Base-by-base conservation (phyloP, 1,139 yeast genomes). In the Magnusiomyces ingens region DNA sequence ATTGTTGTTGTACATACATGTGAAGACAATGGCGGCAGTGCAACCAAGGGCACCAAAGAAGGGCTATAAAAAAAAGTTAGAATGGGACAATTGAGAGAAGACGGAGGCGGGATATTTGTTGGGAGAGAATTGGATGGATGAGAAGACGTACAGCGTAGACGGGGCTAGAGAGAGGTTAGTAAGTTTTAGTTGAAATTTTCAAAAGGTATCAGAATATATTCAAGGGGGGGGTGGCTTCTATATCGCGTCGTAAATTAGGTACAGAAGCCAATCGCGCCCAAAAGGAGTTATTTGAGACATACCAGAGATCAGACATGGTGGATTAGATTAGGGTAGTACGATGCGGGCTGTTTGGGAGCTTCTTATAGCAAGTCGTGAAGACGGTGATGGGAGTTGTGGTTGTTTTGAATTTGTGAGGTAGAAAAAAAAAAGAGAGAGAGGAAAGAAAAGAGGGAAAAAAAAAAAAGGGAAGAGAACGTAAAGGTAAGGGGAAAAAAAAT, bases 41-140 rank as follows among this genome's bases (percentile, higher is more conserved):
- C 99, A 94, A 69, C 99, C 99, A 71, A 93, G 88, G 65, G 97
- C 91, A 71, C 96, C 96, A 72, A 90, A 88, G 77, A 90, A 90
- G 71, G 97, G 96, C 72, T 70, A 60, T 21, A 56, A 52, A 50
- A 15, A 41, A 32, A 22, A 38, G 51, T 36, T 54, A 52, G 53
- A 44, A 47, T 49, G 17, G 12, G 36, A 45, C 8, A 22, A 38
- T 5, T 41, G 17, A 32, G 22, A 19, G 43, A 55, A 37, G 15
- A 18, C 17, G 37, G 10, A 26, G 12, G 22, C 45, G 15, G 12
- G 15, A 10, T 4, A 46, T 11, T 18, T 12, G 43, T 35, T 43
- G 45, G 55, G 52, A 19, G 49, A 45, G 11, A 41, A 32, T 50
- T 49, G 49, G 19, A 29, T 57, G 17, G 21, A 29, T 11, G 17